Evolutionary conservation across 805 yeast species (phyloP), one percentile per base, ranked within the genome.

Genomic region (Wickerhamomyces mucosus): DNA sequence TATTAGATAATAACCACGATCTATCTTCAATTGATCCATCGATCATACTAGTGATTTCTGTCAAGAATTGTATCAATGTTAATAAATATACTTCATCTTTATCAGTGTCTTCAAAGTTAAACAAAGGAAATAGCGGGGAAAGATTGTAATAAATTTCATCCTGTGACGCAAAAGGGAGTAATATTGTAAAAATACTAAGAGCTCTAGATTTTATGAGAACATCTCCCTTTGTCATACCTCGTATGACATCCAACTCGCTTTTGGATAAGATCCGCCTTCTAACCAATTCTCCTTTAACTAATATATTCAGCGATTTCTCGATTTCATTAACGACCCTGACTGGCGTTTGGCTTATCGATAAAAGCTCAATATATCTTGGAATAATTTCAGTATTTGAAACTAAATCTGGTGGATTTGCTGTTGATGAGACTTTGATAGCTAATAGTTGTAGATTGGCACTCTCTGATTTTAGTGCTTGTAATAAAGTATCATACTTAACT

Each of bases 361-460:
- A 13, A 0, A 41, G 20, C 2, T 30, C 32, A 7, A 48, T 18
- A 4, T 32, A 22, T 3, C 18, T 18, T 14, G 46, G 46, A 7
- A 49, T 20, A 4, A 49, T 22, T 22, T 39, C 46, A 1, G 53
- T 43, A 14, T 46, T 43, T 6, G 53, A 41, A 1, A 49, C 10
- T 14, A 46, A 29, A 23, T 49, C 54, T 6, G 39, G 35, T 2
- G 52, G 52, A 6, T 35, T 27, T 1, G 54, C 47, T 26, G 28
- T 44, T 7, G 43, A 23, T 8, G 43, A 24, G 15, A 45, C 42
- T 27, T 37, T 42, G 25, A 49, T 9, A 3, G 48, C 47, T 5
- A 45, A 21, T 12, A 38, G 33, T 27, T 46, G 49, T 7, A 48
- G 21, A 17, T 41, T 38, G 13, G 27, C 36, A 18, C 36, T 40